phyloP scores from a whole-genome alignment of 176 grass and related monocot species.

The Puya raimondii region DNA sequence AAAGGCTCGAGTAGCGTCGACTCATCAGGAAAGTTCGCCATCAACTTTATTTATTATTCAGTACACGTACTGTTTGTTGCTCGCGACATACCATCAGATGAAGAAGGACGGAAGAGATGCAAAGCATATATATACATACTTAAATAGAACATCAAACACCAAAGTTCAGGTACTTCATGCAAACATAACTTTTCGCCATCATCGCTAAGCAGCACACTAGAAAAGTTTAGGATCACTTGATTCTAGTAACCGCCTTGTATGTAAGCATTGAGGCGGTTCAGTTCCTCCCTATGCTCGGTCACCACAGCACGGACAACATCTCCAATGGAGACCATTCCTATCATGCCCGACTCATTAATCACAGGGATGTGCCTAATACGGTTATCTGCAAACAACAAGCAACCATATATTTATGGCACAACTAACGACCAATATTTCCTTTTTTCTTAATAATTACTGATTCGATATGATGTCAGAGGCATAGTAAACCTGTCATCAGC shows the following conservation, averaged over 20 bases:
- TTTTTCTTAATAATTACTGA: background rate
- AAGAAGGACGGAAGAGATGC: background rate
- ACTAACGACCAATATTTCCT: background rate
- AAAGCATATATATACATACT: background rate
- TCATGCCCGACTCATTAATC: constrained; percentile 49
- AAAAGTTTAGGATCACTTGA: background rate
- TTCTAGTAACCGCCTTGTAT: constrained; percentile 91
- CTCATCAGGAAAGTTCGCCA: background rate
- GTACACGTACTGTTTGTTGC: background rate
- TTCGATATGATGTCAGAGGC: background rate
- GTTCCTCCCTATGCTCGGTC: constrained; percentile 74
- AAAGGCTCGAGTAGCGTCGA: background rate
- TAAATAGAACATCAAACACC: background rate
- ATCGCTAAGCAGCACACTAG: constrained; percentile 6
- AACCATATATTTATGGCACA: too few species aligned
- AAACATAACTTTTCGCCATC: constrained; percentile 24
- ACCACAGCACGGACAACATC: constrained; percentile 89
- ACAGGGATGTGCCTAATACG: constrained; percentile 95
- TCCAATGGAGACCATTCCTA: constrained; percentile 98
- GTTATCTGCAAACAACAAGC: constrained; percentile 38
- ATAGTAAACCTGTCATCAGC: constrained; percentile 81
- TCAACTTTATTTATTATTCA: background rate
- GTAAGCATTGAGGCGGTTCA: constrained; percentile 80
- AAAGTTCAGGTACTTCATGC: background rate
- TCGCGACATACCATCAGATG: background rate